Conservation (phyloP, 2,329 filamentous ascomycete species). For the Fusarium sp. region DNA sequence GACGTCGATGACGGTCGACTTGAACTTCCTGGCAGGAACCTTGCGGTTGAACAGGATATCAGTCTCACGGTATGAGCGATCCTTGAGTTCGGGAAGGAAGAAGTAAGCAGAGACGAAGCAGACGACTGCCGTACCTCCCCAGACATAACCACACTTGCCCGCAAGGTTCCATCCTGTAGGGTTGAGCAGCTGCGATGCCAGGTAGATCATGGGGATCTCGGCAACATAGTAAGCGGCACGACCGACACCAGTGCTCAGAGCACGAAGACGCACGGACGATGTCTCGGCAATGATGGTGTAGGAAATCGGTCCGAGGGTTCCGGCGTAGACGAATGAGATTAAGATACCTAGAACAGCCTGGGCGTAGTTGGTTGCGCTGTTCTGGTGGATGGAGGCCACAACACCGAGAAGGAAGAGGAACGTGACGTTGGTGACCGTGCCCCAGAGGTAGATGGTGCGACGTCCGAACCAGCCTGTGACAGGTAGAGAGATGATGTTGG, state of each 20-base stretch:
- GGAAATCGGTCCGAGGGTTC: constrained; percentile 73
- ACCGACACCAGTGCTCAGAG: constrained; percentile 75
- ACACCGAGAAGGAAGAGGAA: constrained; percentile 73
- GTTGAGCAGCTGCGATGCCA: constrained; percentile 73
- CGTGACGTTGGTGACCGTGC: constrained; percentile 65
- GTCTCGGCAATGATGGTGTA: constrained; percentile 79
- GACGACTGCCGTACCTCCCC: constrained; percentile 70
- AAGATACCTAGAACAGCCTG: constrained; percentile 75
- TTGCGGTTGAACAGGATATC: constrained; percentile 71
- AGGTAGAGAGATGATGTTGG: constrained; percentile 77
- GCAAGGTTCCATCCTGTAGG: constrained; percentile 62
- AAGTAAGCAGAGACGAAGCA: constrained; percentile 67
- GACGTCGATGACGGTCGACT: constrained; percentile 68
- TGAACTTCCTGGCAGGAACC: constrained; percentile 69
- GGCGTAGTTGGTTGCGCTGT: constrained; percentile 61
- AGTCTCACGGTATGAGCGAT: constrained; percentile 71
- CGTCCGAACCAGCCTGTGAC: constrained; percentile 74
- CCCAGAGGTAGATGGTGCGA: constrained; percentile 75
- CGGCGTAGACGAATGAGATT: constrained; percentile 74
- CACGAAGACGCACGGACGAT: constrained; percentile 73
- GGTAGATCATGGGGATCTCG: constrained; percentile 77
- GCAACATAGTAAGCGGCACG: constrained; percentile 75
- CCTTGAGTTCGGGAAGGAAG: constrained; percentile 69
- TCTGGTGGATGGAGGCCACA: constrained; percentile 64
- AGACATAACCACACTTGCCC: constrained; percentile 72